phyloP scores from a whole-genome alignment of 148 eudicot species.

The Camellia japonica region DNA sequence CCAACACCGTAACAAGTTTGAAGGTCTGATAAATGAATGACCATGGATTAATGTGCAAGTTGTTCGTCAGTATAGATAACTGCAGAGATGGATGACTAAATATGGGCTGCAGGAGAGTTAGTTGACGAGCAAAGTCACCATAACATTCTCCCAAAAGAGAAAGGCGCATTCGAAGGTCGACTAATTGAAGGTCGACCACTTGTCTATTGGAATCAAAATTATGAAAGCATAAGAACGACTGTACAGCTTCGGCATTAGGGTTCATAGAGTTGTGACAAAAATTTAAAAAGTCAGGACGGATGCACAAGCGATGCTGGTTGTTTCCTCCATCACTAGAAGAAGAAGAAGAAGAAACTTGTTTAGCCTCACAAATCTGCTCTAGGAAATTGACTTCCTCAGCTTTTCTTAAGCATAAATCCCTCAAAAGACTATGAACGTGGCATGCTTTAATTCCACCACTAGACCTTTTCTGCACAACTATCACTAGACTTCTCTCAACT shows the following conservation, averaged over 20 bases:
- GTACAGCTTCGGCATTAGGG: neutral
- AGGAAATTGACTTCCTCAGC: slow-evolving; percentile 38
- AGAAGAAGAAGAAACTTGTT: neutral
- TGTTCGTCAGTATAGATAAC: neutral
- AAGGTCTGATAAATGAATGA: neutral
- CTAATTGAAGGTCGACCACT: no score
- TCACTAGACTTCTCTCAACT: slow-evolving; percentile 37
- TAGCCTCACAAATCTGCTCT: neutral
- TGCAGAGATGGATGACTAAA: no score
- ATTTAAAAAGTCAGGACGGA: no score
- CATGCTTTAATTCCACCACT: slow-evolving; percentile 41
- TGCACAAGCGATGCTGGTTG: neutral
- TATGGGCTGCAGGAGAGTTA: no score
- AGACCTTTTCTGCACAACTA: slow-evolving; percentile 19
- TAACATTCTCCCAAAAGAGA: no score
- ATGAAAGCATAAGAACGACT: neutral
- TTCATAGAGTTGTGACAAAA: neutral
- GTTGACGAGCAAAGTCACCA: no score
- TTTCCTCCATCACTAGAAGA: no score
- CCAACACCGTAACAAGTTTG: neutral
- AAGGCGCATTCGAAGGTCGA: no score
- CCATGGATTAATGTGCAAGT: no score
- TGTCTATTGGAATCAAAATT: neutral
- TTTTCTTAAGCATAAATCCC: slow-evolving; percentile 37
- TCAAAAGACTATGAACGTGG: slow-evolving; percentile 40